A percentile compares a stretch with the other conserved stretches of the same genome.
Conservation (phyloP, 176 grass and related monocot species). For the Cenchrus americanus region DNA sequence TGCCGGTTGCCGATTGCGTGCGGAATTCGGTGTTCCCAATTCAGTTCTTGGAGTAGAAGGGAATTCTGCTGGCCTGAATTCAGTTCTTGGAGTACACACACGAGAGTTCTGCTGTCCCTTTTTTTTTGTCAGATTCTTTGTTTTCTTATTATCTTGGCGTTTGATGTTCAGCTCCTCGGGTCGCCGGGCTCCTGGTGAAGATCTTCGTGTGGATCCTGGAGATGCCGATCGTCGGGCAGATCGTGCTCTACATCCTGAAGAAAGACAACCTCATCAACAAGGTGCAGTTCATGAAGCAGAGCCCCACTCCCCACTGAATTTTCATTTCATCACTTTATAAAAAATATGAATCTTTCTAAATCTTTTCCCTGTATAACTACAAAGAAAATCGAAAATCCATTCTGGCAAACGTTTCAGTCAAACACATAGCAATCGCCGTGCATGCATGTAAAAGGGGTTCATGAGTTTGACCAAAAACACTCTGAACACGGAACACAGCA, state of each 20-base stretch:
- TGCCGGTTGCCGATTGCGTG: not conserved
- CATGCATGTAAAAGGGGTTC: not conserved
- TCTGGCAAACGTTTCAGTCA: not conserved
- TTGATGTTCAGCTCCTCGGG: conserved; percentile 67
- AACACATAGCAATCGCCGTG: not conserved
- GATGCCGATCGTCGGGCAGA: conserved; percentile 60
- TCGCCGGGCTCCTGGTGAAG: conserved; percentile 89
- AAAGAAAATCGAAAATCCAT: not conserved
- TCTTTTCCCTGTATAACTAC: not conserved
- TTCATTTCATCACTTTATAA: not conserved
- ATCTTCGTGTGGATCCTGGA: conserved; percentile 96
- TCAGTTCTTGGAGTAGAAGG: not conserved
- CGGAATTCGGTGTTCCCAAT: not conserved
- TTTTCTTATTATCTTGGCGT: not conserved
- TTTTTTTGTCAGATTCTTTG: not conserved
- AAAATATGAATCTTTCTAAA: not conserved
- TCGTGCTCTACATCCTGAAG: conserved; percentile 74
- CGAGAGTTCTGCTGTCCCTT: not conserved
- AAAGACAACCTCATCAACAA: conserved; percentile 97
- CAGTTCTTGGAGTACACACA: not conserved
- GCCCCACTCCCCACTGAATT: not conserved
- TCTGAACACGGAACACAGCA: not conserved
- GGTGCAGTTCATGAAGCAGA: conserved; percentile 41
- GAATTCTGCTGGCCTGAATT: not conserved
- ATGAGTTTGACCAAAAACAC: not conserved